Base-by-base conservation (phyloP, 139 green algal genomes). In the Pedinophyceae sp. region DNA sequence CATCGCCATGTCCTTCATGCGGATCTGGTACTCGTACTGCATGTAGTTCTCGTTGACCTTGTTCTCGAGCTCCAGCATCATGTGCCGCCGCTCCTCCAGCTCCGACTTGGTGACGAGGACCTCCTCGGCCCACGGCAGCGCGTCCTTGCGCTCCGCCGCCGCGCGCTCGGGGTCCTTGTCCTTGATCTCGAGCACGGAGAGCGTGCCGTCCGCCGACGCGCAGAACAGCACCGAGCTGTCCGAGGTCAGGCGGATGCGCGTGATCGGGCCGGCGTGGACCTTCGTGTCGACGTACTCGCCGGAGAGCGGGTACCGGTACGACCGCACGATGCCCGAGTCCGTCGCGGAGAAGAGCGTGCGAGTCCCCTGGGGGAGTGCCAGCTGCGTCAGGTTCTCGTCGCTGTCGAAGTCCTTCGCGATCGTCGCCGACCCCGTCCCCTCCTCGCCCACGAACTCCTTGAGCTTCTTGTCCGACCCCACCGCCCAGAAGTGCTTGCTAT, bases 1-100 rank as follows among this genome's bases (percentile, higher is more conserved):
- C 41, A 86, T 56, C 27, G 84, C 74, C 48, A 91, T 69, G 57
- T 94, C 83, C 60, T 93, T 90, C 27, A 95, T 73, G 29, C 84
- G 73, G 54, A 94, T 73, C 71, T 93, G 78, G 68, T 95, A 95
- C 73, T 43, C 34, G 34, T 19, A 43, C 34, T 13, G 10, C 34
- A 43, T 43, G 10, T 43, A 13, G 34, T 43, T 43, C 10, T 43
- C 34, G 10, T 43, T 7, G 10, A 73, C 66, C 67, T 93, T 80
- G 45, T 78, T 71, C 62, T 94, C 82, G 52, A 94, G 68, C 69
- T 94, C 85, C 5, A 48, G 26, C 63, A 86, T 88, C 30, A 75
- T 75, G 45, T 65, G 59, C 19, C 69, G 66, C 60, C 76, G 80
- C 69, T 95, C 86, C 53, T 93, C 78, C 49, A 95, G 73, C 62